Evolutionary conservation across 2,329 filamentous ascomycete genomes (phyloP), one percentile per base, ranked within the genome.

Genomic region (Aspergillus uvarum): DNA sequence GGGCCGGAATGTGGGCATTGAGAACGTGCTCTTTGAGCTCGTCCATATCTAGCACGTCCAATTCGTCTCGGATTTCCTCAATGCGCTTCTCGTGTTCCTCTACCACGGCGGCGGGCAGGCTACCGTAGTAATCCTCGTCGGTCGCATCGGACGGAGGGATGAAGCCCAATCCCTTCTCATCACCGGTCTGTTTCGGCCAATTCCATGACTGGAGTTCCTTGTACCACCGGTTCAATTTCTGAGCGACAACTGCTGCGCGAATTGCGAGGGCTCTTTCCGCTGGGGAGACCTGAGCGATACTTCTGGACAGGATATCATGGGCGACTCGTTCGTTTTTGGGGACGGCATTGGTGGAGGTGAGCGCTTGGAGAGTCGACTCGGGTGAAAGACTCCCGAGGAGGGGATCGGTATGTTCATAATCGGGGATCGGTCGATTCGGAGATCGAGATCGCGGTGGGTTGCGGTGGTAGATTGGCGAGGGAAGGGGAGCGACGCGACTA

Each of bases 11-110:
- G 78, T 96, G 90, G 69, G 90, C 90, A 74, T 89, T 87, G 63
- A 97, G 80, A 66, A 97, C 90, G 70, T 94, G 90, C 49, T 85
- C 86, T 79, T 99, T 98, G 72, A 99, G 87, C 64, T 96, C 92
- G 70, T 98, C 79, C 62, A 81, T 76, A 42, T 75, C 74, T 42
- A 80, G 65, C 60, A 68, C 72, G 4, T 80, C 77, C 66, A 79
- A 75, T 48, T 72, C 77, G 64, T 80, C 77, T 52, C 74, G 82
- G 60, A 98, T 96, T 64, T 90, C 85, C 56, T 90, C 88, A 12
- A 96, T 81, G 44, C 93, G 86, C 59, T 75, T 78, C 68, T 95
- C 90, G 73, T 95, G 93, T 53, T 79, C 78, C 51, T 83, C 76
- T 1, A 96, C 86, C 42, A 89, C 82, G 16, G 80, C 75, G 2